Evolutionary conservation across 2,329 filamentous ascomycete species (phyloP).

Genomic region (Zymoseptoria crescenta): DNA sequence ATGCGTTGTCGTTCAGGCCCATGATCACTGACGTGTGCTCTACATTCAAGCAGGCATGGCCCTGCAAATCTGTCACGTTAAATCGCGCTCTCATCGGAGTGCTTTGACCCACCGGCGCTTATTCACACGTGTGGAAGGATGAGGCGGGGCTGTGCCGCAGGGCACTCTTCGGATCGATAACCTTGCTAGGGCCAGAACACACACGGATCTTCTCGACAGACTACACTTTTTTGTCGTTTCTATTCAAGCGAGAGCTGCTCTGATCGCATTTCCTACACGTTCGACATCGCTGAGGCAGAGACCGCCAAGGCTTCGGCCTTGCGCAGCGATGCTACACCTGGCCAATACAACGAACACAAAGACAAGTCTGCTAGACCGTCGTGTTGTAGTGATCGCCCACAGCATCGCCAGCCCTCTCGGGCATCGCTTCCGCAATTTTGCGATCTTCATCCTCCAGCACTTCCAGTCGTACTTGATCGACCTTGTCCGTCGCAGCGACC

Average conservation of each 20-base stretch:
- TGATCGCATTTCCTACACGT: no score
- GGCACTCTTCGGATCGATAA: not conserved
- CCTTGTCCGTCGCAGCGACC: conserved; percentile 33
- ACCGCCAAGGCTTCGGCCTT: no score
- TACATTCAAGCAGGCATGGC: not conserved
- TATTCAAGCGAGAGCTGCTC: not conserved
- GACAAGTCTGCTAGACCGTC: conserved; percentile 33
- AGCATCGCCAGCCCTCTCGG: conserved; percentile 36
- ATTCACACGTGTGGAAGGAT: not conserved
- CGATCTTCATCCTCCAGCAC: conserved; percentile 28
- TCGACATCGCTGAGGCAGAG: no score
- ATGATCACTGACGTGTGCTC: not conserved
- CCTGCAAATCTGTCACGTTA: not conserved
- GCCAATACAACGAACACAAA: not conserved
- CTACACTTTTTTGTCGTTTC: not conserved
- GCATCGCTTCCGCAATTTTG: conserved; percentile 37
- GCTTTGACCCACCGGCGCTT: not conserved
- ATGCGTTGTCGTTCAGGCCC: not conserved
- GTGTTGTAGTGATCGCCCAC: conserved; percentile 39
- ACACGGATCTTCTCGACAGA: not conserved
- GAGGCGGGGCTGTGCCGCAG: not conserved
- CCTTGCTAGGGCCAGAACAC: not conserved
- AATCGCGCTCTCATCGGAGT: not conserved
- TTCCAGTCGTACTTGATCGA: conserved; percentile 35
- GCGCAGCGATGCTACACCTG: not conserved